Percentiles rank a stretch among this genome's conserved stretches.
These are phyloP conservation scores for Ormosia emarginata DNA, from an alignment of 306 rosid species.

Conservation along the genomic window DNA sequence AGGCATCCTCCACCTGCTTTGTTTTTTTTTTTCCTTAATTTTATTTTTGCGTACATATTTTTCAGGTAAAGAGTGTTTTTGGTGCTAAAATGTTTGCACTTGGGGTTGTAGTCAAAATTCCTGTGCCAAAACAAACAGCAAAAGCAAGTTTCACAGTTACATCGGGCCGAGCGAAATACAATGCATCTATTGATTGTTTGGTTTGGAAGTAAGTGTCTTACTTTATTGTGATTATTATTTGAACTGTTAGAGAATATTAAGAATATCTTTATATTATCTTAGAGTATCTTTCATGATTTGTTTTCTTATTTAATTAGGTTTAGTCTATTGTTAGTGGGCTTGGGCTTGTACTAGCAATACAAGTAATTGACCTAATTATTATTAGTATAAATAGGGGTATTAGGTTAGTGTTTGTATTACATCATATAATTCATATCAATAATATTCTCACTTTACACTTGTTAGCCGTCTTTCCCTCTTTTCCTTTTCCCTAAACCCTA, in stretches of 20 bases:
- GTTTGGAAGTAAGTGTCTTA: constrained; percentile 79
- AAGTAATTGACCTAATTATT: too few species aligned
- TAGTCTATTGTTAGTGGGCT: too few species aligned
- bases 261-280: too few species aligned
- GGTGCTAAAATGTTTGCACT: constrained; percentile 90
- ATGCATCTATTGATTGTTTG: constrained; percentile 77
- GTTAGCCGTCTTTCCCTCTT: too few species aligned
- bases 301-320: too few species aligned
- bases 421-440: too few species aligned
- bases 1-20: neutral
- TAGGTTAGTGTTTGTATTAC: too few species aligned
- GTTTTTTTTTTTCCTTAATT: neutral
- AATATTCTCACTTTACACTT: too few species aligned
- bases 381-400: too few species aligned
- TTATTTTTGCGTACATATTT: neutral
- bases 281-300: too few species aligned
- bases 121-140: constrained; percentile 91
- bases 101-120: constrained; percentile 87
- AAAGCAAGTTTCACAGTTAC: constrained; percentile 88
- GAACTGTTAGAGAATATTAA: neutral
- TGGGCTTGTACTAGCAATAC: too few species aligned
- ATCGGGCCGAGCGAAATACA: constrained; percentile 86
- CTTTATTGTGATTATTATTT: neutral
- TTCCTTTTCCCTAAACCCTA: too few species aligned
- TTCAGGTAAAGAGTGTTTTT: constrained; percentile 86